Base-by-base conservation (phyloP, 2,329 filamentous ascomycete genomes). In the Diaporthe sp. region DNA sequence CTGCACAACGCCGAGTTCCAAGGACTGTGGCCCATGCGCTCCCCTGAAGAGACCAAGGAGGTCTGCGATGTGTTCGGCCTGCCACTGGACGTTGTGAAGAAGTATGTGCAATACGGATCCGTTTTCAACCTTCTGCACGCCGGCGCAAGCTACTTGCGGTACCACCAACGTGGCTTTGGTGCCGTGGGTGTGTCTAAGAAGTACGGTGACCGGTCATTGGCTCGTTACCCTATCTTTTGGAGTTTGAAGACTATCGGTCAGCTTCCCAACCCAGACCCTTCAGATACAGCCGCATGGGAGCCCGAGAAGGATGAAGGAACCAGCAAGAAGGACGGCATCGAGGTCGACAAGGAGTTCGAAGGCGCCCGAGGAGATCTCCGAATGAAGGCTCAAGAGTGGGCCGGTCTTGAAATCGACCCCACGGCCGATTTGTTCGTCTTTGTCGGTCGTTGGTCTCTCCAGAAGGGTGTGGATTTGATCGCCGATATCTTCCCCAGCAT, bases 1-100 rank as follows among this genome's bases (percentile, higher is more conserved):
- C 87, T 93, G 10, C 91, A 93, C 81, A 93, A 93, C 76, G 91
- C 91, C 55, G 91, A 93, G 76, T 93, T 93, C 77, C 91, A 93
- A 79, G 91, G 91, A 70, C 83, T 92, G 2, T 93, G 91, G 91
- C 90, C 90, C 1, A 91, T 93, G 86, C 86, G 91, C 15, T 91
- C 88, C 13, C 84, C 87, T n/a, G 86, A 89, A 70, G 91, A 93
- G 78, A 86, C 87, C 73, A 86, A 87, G 37, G 91, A 93, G 80
- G 89, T 93, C 10, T 92, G 89, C 80, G 85, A 85, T 3, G 89
- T 92, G 42, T 93, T 91, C 82, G 92, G 92, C 77, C 82, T 93
- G 30, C 84, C 87, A 19, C 79, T 86, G 25, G 86, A 90, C 17
- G 82, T 89, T 42, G 90, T 89, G 3, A 84, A 87, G 66, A 86